phyloP scores from a whole-genome alignment of 805 yeast species.

The Saccharomycopsis babjevae region DNA sequence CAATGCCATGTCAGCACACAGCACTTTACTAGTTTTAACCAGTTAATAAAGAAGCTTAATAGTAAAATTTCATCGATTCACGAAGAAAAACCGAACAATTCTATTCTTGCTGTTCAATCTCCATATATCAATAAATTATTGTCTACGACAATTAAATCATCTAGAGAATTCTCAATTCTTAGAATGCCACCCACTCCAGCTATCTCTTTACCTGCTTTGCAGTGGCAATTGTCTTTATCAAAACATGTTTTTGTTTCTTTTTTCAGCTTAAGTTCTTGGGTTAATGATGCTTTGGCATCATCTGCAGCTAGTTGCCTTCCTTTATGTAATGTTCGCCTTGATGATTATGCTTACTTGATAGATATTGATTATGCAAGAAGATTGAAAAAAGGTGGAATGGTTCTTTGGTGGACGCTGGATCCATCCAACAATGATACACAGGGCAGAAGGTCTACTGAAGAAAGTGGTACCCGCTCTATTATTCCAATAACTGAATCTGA shows the following conservation, averaged over 20 bases:
- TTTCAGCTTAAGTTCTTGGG: slow-evolving; percentile 64
- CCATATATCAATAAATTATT: slow-evolving; percentile 43
- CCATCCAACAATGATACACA: slow-evolving; percentile 56
- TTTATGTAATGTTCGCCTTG: slow-evolving; percentile 72
- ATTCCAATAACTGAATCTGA: slow-evolving; percentile 38
- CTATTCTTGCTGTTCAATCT: slow-evolving; percentile 65
- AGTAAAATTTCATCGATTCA: slow-evolving; percentile 43
- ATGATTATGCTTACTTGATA: slow-evolving; percentile 65
- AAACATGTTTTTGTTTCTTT: slow-evolving; percentile 61
- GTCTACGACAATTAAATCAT: slow-evolving; percentile 32
- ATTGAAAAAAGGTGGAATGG: slow-evolving; percentile 50
- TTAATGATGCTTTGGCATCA: slow-evolving; percentile 51
- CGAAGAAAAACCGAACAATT: slow-evolving; percentile 56
- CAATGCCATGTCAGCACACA: slow-evolving; percentile 44
- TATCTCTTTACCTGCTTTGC: slow-evolving; percentile 56
- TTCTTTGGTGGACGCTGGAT: slow-evolving; percentile 88
- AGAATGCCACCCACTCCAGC: slow-evolving; percentile 46
- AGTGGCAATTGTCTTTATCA: slow-evolving; percentile 67
- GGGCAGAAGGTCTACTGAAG: slow-evolving; percentile 37
- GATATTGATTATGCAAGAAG: slow-evolving; percentile 83
- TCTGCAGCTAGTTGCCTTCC: slow-evolving; percentile 76
- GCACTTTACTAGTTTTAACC: slow-evolving; percentile 43
- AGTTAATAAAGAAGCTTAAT: slow-evolving; percentile 50
- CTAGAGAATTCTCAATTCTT: slow-evolving; percentile 52
- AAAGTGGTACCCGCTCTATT: slow-evolving; percentile 52